Conservation (phyloP, 1,284 basidiomycete species). For the Heterobasidion annosum region DNA sequence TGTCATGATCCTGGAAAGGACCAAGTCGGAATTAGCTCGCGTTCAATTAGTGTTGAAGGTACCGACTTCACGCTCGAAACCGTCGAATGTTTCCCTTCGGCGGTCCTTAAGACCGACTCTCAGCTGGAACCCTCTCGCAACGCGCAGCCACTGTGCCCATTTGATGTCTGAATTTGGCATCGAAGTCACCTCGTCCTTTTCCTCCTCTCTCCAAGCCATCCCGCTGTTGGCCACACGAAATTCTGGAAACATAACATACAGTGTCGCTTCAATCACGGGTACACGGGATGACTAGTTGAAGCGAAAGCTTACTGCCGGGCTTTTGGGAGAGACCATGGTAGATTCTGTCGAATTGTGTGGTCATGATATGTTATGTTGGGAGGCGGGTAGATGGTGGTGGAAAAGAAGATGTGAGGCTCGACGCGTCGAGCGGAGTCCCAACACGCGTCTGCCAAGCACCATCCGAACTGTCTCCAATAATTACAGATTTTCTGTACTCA, state of each 20-base stretch:
- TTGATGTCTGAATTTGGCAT: conserved; percentile 73
- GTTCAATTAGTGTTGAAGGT: conserved; percentile 7
- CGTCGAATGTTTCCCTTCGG: conserved; percentile 83
- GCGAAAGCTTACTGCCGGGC: conserved; percentile 63
- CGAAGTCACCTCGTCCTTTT: conserved; percentile 55
- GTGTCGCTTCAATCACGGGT: conserved; percentile 1
- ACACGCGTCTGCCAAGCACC: background rate
- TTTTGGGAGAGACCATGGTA: conserved; percentile 70
- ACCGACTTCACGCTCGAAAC: conserved; percentile 83
- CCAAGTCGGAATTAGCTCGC: background rate
- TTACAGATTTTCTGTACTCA: too few relatives aligned
- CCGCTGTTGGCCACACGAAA: conserved; percentile 83
- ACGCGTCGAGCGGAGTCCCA: conserved; percentile 24
- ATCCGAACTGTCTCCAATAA: too few relatives aligned
- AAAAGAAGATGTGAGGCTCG: background rate
- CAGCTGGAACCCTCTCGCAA: conserved; percentile 89
- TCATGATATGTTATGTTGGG: conserved; percentile 27
- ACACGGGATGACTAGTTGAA: background rate
- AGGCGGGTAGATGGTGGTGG: conserved; percentile 7
- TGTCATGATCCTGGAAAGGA: conserved; percentile 71
- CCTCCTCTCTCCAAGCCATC: conserved; percentile 86
- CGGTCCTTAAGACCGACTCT: conserved; percentile 74
- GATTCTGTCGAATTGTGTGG: conserved; percentile 77
- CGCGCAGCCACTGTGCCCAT: conserved; percentile 85
- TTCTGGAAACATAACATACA: conserved; percentile 40